Base-by-base conservation (phyloP, 306 rosid species). In the Gynostemma pentaphyllum region DNA sequence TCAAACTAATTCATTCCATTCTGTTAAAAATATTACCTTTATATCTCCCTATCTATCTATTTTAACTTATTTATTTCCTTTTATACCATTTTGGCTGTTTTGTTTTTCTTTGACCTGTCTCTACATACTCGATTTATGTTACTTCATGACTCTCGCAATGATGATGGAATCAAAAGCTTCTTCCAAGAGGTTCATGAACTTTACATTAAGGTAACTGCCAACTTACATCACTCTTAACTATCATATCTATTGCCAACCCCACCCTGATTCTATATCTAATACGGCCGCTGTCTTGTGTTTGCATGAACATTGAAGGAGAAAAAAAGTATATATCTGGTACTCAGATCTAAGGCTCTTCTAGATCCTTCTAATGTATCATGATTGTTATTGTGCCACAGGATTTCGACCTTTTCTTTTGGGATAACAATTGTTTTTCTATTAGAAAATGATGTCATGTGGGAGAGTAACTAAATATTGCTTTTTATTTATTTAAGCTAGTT, bases 161-260 rank as follows among this genome's bases (percentile, higher is more conserved):
- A 92, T 69, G 98, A 92, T 84, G 98, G 98, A 64, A 92, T 92
- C 72, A 92, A 92, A 82, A 92, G 96, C 81, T 88, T 92, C 74
- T 92, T 92, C 75, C 98, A 92, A 79, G 96, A 92, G 69, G 95
- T 92, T 70, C 96, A 92, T 37, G 98, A 92, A 72, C 96, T 92
- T 72, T 92, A 92, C 79, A 82, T 92, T 74, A 92, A 88, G 95
- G 96, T 84, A 74, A 71, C 44, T 32, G 46, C 5, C 1, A 42
- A 42, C 46, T 56, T 22, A 18, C 28, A 56, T 15, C 8, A 18
- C 18, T 56, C 42, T 56, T 30, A 9, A 19, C 9, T 56, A 9
- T 34, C 2, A 56, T 11, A 2, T 32, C 37, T 55, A 15, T 16
- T 56, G 9, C 36, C 24, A 34, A n/a, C n/a, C n/a, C n/a, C n/a